phyloP scores from a whole-genome alignment of 768 basidiomycete genomes.

The Mrakia blollopis region DNA sequence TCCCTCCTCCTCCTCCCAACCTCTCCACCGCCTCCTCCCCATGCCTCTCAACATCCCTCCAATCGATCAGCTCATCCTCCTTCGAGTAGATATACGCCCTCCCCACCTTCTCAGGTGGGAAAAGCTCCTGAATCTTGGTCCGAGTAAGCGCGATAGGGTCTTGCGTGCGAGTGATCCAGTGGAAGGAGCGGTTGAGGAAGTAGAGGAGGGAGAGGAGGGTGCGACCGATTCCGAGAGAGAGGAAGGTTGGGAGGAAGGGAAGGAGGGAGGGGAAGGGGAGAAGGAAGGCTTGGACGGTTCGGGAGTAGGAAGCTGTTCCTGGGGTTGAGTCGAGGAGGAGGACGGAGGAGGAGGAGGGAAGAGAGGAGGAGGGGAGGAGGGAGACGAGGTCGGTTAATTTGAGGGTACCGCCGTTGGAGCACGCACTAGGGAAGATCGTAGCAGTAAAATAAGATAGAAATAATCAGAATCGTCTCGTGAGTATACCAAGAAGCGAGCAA shows the following conservation, averaged over 20 bases:
- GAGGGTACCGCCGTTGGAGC: not conserved
- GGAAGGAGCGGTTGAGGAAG: not conserved
- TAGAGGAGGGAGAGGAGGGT: not conserved
- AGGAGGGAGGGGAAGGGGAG: not conserved
- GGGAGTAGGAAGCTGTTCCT: not conserved
- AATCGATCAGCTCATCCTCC: not conserved
- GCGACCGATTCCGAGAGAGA: not conserved
- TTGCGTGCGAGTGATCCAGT: not conserved
- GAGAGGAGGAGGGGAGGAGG: not conserved
- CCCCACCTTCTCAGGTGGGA: not conserved
- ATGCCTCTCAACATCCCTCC: not conserved
- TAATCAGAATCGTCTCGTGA: no score
- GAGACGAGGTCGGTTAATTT: not conserved
- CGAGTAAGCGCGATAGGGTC: not conserved
- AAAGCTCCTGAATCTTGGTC: not conserved
- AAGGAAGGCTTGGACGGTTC: not conserved
- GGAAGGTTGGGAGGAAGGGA: not conserved
- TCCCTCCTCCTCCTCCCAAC: not conserved
- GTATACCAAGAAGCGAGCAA: not conserved
- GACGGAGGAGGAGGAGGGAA: not conserved
- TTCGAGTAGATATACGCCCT: not conserved
- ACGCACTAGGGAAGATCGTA: not conserved
- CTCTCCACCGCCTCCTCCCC: not conserved
- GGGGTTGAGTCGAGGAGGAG: conserved; percentile 14
- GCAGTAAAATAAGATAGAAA: not conserved